phyloP scores from a whole-genome alignment of 495 filamentous ascomycete species.

The Cercophora sp. region DNA sequence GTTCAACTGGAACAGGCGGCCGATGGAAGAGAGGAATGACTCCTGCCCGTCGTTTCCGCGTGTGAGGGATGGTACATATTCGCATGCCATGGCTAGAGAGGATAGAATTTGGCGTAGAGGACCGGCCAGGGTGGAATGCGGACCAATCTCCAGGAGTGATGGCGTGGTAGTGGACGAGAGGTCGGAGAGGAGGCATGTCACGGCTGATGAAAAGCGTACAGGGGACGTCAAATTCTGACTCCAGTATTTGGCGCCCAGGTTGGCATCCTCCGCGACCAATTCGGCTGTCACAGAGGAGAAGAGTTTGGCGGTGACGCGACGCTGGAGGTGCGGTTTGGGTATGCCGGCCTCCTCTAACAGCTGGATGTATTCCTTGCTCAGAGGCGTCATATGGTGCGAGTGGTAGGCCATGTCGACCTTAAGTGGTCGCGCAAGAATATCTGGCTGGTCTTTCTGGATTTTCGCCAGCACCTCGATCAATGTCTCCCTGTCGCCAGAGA shows the following conservation, averaged over 20 bases:
- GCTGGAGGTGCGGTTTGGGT: too few species aligned
- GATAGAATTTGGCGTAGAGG: constrained; percentile 37
- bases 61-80: too few species aligned
- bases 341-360: too few species aligned
- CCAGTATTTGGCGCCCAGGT: too few species aligned
- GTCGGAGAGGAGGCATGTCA: constrained; percentile 20
- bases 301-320: too few species aligned
- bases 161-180: constrained; percentile 15
- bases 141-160: constrained; percentile 56
- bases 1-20: too few species aligned
- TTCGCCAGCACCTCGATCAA: constrained; percentile 32
- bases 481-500: constrained; percentile 36
- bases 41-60: too few species aligned
- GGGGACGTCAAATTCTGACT: constrained; percentile 42
- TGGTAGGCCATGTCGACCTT: constrained; percentile 43
- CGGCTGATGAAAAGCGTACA: constrained; percentile 39
- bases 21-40: too few species aligned
- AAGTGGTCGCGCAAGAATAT: constrained; percentile 45
- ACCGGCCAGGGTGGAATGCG: constrained; percentile 51
- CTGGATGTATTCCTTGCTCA: constrained; percentile 40
- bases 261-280: too few species aligned
- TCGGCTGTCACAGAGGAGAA: too few species aligned
- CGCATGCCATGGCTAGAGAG: background rate
- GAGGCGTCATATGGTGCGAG: constrained; percentile 33
- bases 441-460: constrained; percentile 19